Percentiles rank a stretch among this genome's conserved stretches.
Conservation (phyloP, 129 eudicot species). For the Artemisia argyi region DNA sequence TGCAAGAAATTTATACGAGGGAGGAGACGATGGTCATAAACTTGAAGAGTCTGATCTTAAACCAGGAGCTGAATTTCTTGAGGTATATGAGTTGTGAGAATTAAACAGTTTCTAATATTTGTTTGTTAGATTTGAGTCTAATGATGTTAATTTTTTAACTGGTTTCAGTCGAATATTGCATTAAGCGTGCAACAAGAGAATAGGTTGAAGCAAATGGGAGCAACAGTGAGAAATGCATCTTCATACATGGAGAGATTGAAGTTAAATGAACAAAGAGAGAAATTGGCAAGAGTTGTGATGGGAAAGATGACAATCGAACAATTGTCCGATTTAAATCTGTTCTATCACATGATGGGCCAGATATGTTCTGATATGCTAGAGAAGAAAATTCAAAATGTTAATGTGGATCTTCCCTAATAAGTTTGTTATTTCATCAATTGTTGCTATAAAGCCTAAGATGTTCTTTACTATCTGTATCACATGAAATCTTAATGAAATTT, state of each 20-base stretch:
- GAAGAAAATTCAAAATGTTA: slow-evolving; percentile 56
- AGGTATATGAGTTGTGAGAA: slow-evolving; percentile 46
- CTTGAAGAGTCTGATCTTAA: slow-evolving; percentile 63
- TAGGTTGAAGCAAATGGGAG: slow-evolving; percentile 90
- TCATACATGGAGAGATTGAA: slow-evolving; percentile 57
- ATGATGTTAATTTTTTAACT: neutral
- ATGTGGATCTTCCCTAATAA: slow-evolving; percentile 31
- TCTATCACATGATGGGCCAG: slow-evolving; percentile 86
- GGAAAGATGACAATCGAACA: slow-evolving; percentile 85
- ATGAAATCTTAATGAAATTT: no score
- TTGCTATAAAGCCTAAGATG: slow-evolving; percentile 2
- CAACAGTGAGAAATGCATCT: slow-evolving; percentile 82
- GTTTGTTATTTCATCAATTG: neutral
- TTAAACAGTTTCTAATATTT: neutral
- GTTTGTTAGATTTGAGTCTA: neutral
- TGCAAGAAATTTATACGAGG: slow-evolving; percentile 13
- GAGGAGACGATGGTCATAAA: slow-evolving; percentile 33
- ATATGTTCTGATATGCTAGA: slow-evolving; percentile 77
- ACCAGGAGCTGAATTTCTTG: slow-evolving; percentile 80
- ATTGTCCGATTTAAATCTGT: slow-evolving; percentile 66
- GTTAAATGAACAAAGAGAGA: slow-evolving; percentile 63
- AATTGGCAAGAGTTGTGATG: slow-evolving; percentile 63
- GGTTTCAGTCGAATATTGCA: slow-evolving; percentile 71
- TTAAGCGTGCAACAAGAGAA: slow-evolving; percentile 79
- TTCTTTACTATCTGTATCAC: neutral